Evolutionary conservation across 164 flowering plant species (phyloP).

Genomic region (Macadamia integrifolia): DNA sequence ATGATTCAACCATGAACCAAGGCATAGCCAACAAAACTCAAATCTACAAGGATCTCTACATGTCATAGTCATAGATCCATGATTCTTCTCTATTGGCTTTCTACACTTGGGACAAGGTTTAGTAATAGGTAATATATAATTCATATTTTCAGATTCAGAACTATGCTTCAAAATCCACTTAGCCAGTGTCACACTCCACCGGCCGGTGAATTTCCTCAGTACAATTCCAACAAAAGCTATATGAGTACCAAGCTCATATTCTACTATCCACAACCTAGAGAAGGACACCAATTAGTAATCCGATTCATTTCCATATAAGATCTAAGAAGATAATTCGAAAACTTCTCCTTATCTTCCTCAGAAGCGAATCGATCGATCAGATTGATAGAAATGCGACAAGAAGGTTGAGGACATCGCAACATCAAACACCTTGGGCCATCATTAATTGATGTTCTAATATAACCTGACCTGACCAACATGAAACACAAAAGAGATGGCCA

Average conservation of each 20-base stretch:
- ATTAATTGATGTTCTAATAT: conserved; percentile 56
- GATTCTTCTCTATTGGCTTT: too few species aligned
- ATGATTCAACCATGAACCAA: too few species aligned
- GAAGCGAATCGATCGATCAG: conserved; percentile 61
- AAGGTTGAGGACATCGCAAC: conserved; percentile 86
- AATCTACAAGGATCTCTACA: too few species aligned
- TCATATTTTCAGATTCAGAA: conserved; percentile 73
- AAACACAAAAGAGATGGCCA: conserved; percentile 84
- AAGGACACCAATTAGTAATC: conserved; percentile 92
- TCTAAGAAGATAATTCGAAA: conserved; percentile 57
- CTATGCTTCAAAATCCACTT: conserved; percentile 75
- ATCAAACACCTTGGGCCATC: conserved; percentile 93
- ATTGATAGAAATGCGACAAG: conserved; percentile 79
- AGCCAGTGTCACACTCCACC: conserved; percentile 61
- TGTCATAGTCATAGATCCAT: too few species aligned
- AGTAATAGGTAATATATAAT: conserved; percentile 24
- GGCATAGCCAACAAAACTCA: too few species aligned
- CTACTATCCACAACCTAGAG: conserved; percentile 80
- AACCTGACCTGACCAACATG: conserved; percentile 92
- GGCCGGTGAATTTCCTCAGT: conserved; percentile 93
- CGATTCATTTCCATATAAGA: conserved; percentile 84
- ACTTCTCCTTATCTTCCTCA: conserved; percentile 65
- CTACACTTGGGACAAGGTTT: too few species aligned
- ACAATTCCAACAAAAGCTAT: conserved; percentile 79
- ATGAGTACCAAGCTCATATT: conserved; percentile 52